Conservation (phyloP, 2,329 filamentous ascomycete genomes). For the Clarireedia homoeocarpa region DNA sequence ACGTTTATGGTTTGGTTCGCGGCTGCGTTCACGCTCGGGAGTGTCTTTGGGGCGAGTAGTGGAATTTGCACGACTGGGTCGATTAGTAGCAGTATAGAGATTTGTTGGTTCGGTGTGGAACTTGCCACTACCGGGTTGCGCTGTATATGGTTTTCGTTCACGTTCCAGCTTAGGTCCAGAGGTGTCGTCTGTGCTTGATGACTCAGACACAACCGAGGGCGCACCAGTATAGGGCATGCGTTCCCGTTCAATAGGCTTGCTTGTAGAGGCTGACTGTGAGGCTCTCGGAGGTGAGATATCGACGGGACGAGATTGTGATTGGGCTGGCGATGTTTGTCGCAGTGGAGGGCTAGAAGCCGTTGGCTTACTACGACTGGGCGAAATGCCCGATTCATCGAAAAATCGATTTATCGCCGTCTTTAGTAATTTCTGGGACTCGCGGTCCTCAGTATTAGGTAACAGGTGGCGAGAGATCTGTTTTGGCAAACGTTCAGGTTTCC, state of each 20-base stretch:
- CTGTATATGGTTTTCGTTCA: conserved; percentile 56
- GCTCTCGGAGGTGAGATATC: conserved; percentile 17
- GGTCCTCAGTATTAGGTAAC: conserved; percentile 54
- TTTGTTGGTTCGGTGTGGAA: conserved; percentile 37
- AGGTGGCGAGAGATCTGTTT: conserved; percentile 69
- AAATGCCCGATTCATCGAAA: conserved; percentile 36
- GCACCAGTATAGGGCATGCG: conserved; percentile 32
- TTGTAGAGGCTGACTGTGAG: conserved; percentile 18
- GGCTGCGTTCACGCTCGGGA: conserved; percentile 4
- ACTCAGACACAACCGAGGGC: conserved; percentile 26
- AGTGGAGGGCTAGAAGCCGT: conserved; percentile 22
- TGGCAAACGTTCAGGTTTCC: conserved; percentile 65
- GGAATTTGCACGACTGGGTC: conserved; percentile 21
- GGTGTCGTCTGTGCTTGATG: conserved; percentile 34
- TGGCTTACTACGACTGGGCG: conserved; percentile 28
- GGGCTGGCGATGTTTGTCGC: conserved; percentile 19
- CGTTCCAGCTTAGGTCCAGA: conserved; percentile 38
- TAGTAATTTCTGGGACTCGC: conserved; percentile 50
- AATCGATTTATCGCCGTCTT: conserved; percentile 49
- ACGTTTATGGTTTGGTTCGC: conserved; percentile 9
- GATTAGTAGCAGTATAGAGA: conserved; percentile 5
- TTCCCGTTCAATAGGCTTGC: conserved; percentile 30
- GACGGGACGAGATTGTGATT: conserved; percentile 17
- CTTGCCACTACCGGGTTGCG: conserved; percentile 52
- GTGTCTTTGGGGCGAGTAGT: conserved; percentile 15